These are phyloP conservation scores for Fagopyrum tataricum DNA, from an alignment of 148 eudicot species.

Conservation along the genomic window DNA sequence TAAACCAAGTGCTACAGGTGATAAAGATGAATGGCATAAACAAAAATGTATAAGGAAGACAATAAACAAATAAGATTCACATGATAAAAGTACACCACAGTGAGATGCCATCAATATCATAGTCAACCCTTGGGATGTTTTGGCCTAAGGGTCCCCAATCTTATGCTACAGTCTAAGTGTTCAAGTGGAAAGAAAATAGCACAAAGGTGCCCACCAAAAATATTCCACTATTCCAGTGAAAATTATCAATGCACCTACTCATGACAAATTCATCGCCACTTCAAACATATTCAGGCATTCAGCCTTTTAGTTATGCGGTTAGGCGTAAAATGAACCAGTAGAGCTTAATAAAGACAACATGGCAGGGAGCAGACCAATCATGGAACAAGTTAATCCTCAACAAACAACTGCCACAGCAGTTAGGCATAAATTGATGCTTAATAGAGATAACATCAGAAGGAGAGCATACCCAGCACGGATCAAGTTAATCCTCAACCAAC, in stretches of 20 bases:
- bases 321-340: background rate
- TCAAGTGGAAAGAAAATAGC: background rate
- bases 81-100: background rate
- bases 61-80: background rate
- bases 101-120: background rate
- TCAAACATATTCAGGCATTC: background rate
- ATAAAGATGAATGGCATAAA: background rate
- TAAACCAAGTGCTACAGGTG: background rate
- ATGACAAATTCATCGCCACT: background rate
- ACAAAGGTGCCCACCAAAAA: too few relatives aligned
- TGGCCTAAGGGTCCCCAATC: too few relatives aligned
- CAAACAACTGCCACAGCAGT: background rate
- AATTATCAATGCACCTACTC: background rate
- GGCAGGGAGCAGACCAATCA: background rate
- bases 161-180: background rate
- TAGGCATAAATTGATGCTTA: too few relatives aligned
- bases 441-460: too few relatives aligned
- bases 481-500: too few relatives aligned
- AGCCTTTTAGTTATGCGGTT: background rate
- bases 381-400: background rate
- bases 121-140: background rate
- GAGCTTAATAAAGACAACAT: background rate
- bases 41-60: background rate
- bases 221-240: background rate
- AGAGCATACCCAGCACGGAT: too few relatives aligned